Evolutionary conservation across 176 grass and related monocot species (phyloP), one percentile per base, ranked within the genome.

Genomic region (Oryza rufipogon): DNA sequence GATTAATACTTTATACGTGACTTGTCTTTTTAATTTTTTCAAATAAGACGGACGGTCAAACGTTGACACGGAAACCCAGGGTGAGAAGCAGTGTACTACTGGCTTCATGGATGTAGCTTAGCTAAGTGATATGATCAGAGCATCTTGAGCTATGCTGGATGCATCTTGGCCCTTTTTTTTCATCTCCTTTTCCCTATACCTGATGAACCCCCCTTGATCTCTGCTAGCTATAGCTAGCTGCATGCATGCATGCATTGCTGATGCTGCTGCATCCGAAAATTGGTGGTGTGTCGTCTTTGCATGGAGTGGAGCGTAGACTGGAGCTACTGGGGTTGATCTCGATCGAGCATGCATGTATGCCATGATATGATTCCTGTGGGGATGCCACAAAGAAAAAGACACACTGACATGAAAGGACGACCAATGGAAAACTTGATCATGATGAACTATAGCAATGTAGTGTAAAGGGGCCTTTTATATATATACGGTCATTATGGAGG

Each of bases 311-410:
- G 22, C 26, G 26, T 67, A 15, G 65, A 67, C 65, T 32, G 13
- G 26, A 67, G 63, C 63, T 58, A 32, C 30, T 32, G 2, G 23
- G 20, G 52, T 22, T 4, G 58, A 41, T 41, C 39, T 41, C 39
- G 39, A 41, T 41, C 39, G 39, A 63, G 20, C 20, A 11, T 23
- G 58, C 20, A 23, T 63, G 56, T 4, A 60, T 22, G 65, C 26
- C 65, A 67, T 67, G 65, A 30, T 67, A 67, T 33, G 65, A 67
- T 33, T 67, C 26, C 22, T 32, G 65, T 67, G 65, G 65, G 65
- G 65, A 33, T 32, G 11, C 65, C 65, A 67, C 65, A 67, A 30
- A 32, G 30, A 32, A 33, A 33, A 67, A 67, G 58, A 67, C 65
- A 67, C 65, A 33, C 12, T 66, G 64, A 67, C 65, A 67, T 67